Conservation (phyloP, 768 basidiomycete genomes). For the Tylopilus rubrobrunneus region DNA sequence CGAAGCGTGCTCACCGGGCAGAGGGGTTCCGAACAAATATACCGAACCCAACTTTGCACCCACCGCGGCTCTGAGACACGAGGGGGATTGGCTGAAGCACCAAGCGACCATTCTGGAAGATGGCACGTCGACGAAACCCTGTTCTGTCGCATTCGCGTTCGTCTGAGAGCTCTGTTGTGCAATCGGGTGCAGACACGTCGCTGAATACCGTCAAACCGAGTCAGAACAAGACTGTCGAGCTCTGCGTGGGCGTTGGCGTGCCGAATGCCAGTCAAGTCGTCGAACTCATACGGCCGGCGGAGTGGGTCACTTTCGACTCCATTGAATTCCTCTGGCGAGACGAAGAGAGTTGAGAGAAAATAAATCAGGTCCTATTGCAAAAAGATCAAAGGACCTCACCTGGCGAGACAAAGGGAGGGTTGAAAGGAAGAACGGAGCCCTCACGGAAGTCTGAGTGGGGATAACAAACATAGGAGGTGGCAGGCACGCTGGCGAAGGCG, state of each 20-base stretch:
- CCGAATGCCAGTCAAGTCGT: not conserved
- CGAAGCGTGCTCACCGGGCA: constrained; percentile 18
- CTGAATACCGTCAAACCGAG: not conserved
- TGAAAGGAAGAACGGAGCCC: too few relatives aligned
- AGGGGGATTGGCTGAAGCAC: constrained; percentile 7
- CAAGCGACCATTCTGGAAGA: constrained; percentile 17
- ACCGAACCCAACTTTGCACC: constrained; percentile 24
- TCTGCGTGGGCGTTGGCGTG: not conserved
- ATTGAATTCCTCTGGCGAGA: too few relatives aligned
- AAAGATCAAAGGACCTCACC: too few relatives aligned
- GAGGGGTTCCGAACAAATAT: constrained; percentile 26
- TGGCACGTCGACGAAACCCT: constrained; percentile 22
- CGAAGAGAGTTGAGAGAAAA: too few relatives aligned
- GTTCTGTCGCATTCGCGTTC: constrained; percentile 17
- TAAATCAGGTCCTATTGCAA: too few relatives aligned
- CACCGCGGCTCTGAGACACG: constrained; percentile 16
- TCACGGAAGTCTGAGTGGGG: too few relatives aligned
- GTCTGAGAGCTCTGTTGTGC: constrained; percentile 5
- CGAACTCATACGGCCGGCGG: constrained; percentile 8
- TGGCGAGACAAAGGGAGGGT: too few relatives aligned
- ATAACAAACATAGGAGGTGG: too few relatives aligned
- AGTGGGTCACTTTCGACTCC: too few relatives aligned
- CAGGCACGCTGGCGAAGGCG: too few relatives aligned
- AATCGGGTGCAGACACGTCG: constrained; percentile 12
- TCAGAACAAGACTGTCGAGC: not conserved